Conservation (phyloP, 192 early-diverging fungal genomes). For the Spizellomyces punctatus region DNA sequence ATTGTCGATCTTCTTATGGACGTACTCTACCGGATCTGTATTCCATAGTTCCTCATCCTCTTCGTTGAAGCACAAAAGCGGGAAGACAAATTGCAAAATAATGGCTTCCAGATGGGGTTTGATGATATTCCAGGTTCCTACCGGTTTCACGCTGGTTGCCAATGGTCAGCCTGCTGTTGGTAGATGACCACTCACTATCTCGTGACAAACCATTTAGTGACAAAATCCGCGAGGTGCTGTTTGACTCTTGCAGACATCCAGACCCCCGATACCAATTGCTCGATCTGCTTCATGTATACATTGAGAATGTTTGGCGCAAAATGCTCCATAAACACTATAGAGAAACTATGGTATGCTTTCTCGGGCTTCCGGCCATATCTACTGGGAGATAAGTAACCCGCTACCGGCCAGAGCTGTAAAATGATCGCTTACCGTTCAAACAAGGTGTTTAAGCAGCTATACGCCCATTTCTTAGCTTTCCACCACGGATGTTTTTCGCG, state of each 20-base stretch:
- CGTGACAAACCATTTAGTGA: conserved; percentile 66
- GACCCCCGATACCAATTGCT: conserved; percentile 66
- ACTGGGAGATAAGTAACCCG: background rate
- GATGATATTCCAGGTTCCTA: conserved; percentile 87
- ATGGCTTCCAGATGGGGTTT: conserved; percentile 82
- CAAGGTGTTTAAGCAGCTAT: conserved; percentile 78
- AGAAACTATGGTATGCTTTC: conserved; percentile 60
- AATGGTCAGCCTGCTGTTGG: background rate
- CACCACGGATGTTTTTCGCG: conserved; percentile 82
- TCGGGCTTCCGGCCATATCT: conserved; percentile 31
- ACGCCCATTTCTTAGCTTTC: conserved; percentile 97
- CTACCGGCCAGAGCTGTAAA: background rate
- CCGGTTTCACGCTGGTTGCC: conserved; percentile 71
- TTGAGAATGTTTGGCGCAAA: conserved; percentile 90
- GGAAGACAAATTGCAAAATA: conserved; percentile 89
- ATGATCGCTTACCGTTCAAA: conserved; percentile 52
- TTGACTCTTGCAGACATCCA: conserved; percentile 77
- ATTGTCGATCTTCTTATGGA: conserved; percentile 59
- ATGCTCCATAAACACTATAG: conserved; percentile 80
- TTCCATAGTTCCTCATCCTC: conserved; percentile 90
- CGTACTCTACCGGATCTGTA: conserved; percentile 91
- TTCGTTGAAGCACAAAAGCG: conserved; percentile 84
- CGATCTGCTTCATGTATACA: conserved; percentile 83
- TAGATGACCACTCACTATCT: background rate
- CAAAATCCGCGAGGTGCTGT: conserved; percentile 72